A percentile compares a stretch with the other conserved stretches of the same genome.
Conservation (phyloP, 352 stramenopile species). For the Nothophytophthora sp. region DNA sequence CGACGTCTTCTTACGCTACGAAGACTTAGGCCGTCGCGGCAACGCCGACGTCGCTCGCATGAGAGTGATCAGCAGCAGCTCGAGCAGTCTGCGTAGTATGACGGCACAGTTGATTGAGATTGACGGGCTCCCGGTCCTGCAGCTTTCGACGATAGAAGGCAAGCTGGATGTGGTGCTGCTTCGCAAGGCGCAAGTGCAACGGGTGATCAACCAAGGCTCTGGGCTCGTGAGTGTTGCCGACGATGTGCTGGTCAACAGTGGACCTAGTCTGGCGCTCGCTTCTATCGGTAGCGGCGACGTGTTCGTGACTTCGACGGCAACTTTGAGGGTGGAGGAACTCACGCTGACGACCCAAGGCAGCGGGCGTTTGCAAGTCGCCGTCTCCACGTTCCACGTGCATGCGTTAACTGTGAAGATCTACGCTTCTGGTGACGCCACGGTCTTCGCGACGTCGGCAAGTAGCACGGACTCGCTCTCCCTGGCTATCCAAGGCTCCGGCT, state of each 20-base stretch:
- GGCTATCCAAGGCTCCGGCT: constrained; percentile 7
- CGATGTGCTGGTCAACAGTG: constrained; percentile 11
- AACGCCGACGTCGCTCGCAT: constrained; percentile 20
- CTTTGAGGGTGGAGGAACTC: constrained; percentile 10
- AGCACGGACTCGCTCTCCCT: background rate
- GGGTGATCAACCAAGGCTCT: constrained; percentile 18
- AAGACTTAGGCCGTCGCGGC: background rate
- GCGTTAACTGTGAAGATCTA: constrained; percentile 1
- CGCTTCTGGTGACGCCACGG: constrained; percentile 6
- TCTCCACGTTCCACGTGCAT: constrained; percentile 16
- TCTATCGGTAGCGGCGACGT: constrained; percentile 14
- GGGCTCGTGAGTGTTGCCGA: constrained; percentile 13
- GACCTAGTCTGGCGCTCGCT: constrained; percentile 6
- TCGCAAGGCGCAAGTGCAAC: constrained; percentile 9
- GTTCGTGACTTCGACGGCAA: background rate
- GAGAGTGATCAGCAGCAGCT: background rate
- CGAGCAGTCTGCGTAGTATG: background rate
- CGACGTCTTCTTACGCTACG: constrained; percentile 19
- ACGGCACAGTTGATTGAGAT: constrained; percentile 7
- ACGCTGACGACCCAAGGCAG: constrained; percentile 11
- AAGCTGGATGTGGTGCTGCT: constrained; percentile 20
- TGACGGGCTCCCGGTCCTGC: constrained; percentile 13
- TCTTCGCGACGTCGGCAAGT: background rate
- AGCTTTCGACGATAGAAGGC: constrained; percentile 7
- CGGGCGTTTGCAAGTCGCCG: constrained; percentile 11